phyloP scores from a whole-genome alignment of 176 grass and related monocot species.

The Pontederia crassipes region DNA sequence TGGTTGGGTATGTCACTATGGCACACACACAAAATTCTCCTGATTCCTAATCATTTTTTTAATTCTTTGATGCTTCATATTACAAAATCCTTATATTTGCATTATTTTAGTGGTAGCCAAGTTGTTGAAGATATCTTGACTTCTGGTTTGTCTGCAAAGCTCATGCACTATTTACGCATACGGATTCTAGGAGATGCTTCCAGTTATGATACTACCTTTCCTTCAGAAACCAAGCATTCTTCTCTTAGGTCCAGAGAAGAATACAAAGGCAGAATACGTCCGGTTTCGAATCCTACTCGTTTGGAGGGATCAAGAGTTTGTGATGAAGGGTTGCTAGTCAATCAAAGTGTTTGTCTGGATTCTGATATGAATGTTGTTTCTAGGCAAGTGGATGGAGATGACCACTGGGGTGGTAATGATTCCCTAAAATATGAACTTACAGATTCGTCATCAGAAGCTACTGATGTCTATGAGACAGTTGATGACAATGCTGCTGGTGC shows the following conservation, averaged over 20 bases:
- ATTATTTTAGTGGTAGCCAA: slow-evolving; percentile 36
- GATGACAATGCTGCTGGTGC: slow-evolving; percentile 24
- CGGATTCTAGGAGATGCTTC: slow-evolving; percentile 56
- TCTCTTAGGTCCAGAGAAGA: slow-evolving; percentile 38
- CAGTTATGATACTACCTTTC: slow-evolving; percentile 42
- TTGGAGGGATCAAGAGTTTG: slow-evolving; percentile 27
- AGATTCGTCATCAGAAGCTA: slow-evolving; percentile 32
- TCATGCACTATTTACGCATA: slow-evolving; percentile 77
- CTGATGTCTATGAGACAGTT: slow-evolving; percentile 8
- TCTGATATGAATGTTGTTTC: slow-evolving; percentile 21
- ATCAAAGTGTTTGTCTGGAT: slow-evolving; percentile 26
- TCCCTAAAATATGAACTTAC: slow-evolving; percentile 26
- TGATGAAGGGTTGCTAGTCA: slow-evolving; percentile 19
- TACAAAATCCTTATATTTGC: background rate
- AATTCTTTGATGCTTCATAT: slow-evolving; percentile 11
- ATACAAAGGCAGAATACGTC: slow-evolving; percentile 45
- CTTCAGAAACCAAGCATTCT: slow-evolving; percentile 38
- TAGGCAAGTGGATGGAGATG: slow-evolving; percentile 32
- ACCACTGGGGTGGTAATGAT: slow-evolving; percentile 20
- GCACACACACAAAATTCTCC: background rate
- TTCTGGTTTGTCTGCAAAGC: slow-evolving; percentile 67
- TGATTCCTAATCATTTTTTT: background rate
- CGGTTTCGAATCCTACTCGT: slow-evolving; percentile 27
- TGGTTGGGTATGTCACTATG: slow-evolving; percentile 42
- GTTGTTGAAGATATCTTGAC: slow-evolving; percentile 78